phyloP scores from a whole-genome alignment of 1,284 basidiomycete genomes.

The Rhizoctonia solani region DNA sequence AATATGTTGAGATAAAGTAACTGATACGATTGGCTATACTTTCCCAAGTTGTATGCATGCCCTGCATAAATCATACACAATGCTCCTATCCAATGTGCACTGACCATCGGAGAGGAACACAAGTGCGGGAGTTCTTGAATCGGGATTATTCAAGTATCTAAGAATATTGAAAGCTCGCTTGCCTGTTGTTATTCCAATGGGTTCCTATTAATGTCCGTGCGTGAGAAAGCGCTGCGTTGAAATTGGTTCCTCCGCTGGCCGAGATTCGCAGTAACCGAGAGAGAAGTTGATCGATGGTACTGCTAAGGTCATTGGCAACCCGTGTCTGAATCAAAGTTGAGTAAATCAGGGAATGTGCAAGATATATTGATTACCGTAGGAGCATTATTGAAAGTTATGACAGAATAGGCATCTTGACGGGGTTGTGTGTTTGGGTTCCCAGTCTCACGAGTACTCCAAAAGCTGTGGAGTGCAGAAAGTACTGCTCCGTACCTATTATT shows the following conservation, averaged over 20 bases:
- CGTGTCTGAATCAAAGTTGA: conserved; percentile 4
- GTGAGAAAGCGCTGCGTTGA: conserved; percentile 49
- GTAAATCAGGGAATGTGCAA: conserved; percentile 36
- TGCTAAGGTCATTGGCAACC: conserved; percentile 53
- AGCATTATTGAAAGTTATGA: conserved; percentile 55
- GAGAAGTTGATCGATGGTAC: conserved; percentile 55
- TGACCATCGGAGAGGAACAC: conserved; percentile 67
- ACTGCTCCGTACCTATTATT: conserved; percentile 62
- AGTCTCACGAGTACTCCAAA: conserved; percentile 58
- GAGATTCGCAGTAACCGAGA: conserved; percentile 47
- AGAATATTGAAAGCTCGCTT: conserved; percentile 15
- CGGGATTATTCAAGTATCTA: neutral
- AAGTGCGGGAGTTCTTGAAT: conserved; percentile 55
- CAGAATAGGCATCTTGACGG: conserved; percentile 61
- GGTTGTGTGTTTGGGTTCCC: conserved; percentile 38
- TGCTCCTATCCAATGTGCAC: conserved; percentile 49
- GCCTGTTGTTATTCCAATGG: conserved; percentile 62
- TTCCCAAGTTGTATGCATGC: conserved; percentile 45
- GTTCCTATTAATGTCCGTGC: conserved; percentile 51
- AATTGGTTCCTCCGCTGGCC: conserved; percentile 54
- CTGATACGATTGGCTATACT: neutral
- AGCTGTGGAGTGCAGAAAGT: conserved; percentile 56
- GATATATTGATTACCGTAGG: conserved; percentile 53
- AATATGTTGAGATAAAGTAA: neutral
- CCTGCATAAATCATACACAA: conserved; percentile 54